These are phyloP conservation scores for Chlamydomonas reinhardtii DNA, from an alignment of 163 green algal species.

Conservation along the genomic window DNA sequence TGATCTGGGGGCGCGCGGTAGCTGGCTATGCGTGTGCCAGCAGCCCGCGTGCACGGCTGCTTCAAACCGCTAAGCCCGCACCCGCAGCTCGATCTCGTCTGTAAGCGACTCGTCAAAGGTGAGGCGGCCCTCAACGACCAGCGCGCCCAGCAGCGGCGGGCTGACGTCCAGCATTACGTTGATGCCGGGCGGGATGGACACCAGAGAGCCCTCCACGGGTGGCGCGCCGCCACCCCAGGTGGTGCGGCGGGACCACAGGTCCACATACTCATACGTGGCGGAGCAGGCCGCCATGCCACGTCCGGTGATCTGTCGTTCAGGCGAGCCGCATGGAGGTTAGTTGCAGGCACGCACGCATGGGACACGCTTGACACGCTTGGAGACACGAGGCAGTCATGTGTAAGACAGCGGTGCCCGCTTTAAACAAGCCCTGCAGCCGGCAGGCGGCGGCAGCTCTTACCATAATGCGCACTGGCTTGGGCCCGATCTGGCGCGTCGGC, in stretches of 20 bases:
- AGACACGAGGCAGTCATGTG: too few species aligned
- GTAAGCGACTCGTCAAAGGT: slow-evolving; percentile 61
- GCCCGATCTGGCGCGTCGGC: neutral
- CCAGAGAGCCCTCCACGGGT: slow-evolving; percentile 62
- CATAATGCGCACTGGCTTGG: neutral
- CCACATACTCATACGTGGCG: slow-evolving; percentile 62
- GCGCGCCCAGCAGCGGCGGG: slow-evolving; percentile 52
- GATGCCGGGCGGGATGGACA: slow-evolving; percentile 61
- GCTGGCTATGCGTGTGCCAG: too few species aligned
- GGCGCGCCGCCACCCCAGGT: slow-evolving; percentile 68
- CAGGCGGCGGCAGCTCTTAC: too few species aligned
- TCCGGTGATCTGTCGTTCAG: neutral
- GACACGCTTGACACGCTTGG: too few species aligned
- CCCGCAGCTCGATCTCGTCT: slow-evolving; percentile 25
- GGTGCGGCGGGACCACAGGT: slow-evolving; percentile 65
- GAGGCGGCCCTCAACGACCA: slow-evolving; percentile 73
- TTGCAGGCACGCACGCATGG: too few species aligned
- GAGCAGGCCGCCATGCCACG: neutral
- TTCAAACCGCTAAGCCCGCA: too few species aligned
- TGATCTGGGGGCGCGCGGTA: too few species aligned
- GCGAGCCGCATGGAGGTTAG: too few species aligned
- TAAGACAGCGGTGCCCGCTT: too few species aligned
- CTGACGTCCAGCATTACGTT: slow-evolving; percentile 73
- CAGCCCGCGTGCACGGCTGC: too few species aligned
- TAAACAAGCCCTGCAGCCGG: too few species aligned